phyloP scores from a whole-genome alignment of 192 early-diverging fungal species.

The Chytriomyces sp. region DNA sequence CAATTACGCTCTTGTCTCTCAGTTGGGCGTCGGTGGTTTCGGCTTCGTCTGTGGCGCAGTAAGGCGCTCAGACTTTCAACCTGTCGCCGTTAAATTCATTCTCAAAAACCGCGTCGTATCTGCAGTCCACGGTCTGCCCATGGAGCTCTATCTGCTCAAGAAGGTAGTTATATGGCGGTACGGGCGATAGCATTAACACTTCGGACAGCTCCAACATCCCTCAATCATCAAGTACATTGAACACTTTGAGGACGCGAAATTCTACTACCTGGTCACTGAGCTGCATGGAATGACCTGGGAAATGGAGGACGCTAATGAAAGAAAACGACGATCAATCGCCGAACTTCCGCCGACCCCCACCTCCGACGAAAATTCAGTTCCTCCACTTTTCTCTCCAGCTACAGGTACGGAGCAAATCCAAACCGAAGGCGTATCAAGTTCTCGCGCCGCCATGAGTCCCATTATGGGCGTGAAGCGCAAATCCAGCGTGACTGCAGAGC shows the following conservation, averaged over 20 bases:
- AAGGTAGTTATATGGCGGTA: constrained; percentile 31
- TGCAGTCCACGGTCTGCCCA: constrained; percentile 49
- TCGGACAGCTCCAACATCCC: constrained; percentile 36
- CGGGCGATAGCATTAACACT: not conserved
- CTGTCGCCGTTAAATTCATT: constrained; percentile 59
- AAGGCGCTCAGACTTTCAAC: constrained; percentile 23
- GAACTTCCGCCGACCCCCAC: too few species aligned
- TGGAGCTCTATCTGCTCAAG: constrained; percentile 53
- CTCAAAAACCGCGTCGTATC: constrained; percentile 41
- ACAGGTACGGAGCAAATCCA: too few species aligned
- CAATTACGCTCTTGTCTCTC: not conserved
- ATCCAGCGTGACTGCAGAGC: too few species aligned
- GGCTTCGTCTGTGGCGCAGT: constrained; percentile 73
- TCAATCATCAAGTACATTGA: constrained; percentile 51
- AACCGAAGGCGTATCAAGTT: too few species aligned
- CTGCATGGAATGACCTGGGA: constrained; percentile 45
- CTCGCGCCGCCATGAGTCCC: too few species aligned
- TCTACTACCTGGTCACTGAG: constrained; percentile 55
- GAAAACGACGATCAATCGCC: too few species aligned
- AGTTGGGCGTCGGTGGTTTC: constrained; percentile 76
- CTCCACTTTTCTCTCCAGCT: too few species aligned
- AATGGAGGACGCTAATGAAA: too few species aligned
- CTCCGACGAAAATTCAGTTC: too few species aligned
- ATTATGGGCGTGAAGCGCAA: too few species aligned
- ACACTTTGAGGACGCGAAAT: constrained; percentile 43